Evolutionary conservation across 371 early-diverging fungal genomes (phyloP).

Genomic region (Blakeslea trispora): DNA sequence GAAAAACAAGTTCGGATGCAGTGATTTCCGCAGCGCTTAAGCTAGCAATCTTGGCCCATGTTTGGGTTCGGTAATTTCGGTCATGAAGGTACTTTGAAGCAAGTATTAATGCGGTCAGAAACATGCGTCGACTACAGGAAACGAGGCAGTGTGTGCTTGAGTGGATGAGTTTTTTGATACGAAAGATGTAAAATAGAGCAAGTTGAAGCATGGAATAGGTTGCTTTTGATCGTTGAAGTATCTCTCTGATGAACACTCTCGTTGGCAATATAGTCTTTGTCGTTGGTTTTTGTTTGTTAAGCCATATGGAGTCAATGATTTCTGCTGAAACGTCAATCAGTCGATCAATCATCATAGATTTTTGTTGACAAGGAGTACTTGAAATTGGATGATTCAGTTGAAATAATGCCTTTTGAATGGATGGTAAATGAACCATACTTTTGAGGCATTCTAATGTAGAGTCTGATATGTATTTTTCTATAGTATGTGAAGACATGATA

Average conservation of each 20-base stretch:
- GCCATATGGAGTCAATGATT: slow-evolving; percentile 43
- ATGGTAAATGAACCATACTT: slow-evolving; percentile 5
- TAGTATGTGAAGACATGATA: neutral
- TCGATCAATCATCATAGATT: slow-evolving; percentile 32
- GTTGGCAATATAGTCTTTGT: slow-evolving; percentile 39
- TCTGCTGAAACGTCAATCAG: slow-evolving; percentile 38
- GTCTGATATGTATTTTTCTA: slow-evolving; percentile 3
- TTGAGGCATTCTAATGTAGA: slow-evolving; percentile 14
- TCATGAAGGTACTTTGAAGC: slow-evolving; percentile 75
- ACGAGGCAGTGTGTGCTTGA: slow-evolving; percentile 18
- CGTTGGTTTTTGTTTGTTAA: slow-evolving; percentile 29
- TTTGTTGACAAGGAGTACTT: slow-evolving; percentile 28
- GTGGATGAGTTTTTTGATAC: slow-evolving; percentile 34
- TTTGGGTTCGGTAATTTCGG: slow-evolving; percentile 69
- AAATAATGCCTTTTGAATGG: neutral
- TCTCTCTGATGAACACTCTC: slow-evolving; percentile 64
- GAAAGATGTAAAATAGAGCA: slow-evolving; percentile 64
- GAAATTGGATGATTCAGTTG: slow-evolving; percentile 16
- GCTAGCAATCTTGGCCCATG: slow-evolving; percentile 74
- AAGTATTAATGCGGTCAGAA: slow-evolving; percentile 67
- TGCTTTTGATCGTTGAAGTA: slow-evolving; percentile 68
- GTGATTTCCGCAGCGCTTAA: slow-evolving; percentile 68
- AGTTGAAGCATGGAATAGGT: slow-evolving; percentile 75
- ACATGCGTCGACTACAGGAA: slow-evolving; percentile 72
- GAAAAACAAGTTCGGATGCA: slow-evolving; percentile 68